phyloP scores from a whole-genome alignment of 1,284 basidiomycete genomes.

The Irpex lacteus region DNA sequence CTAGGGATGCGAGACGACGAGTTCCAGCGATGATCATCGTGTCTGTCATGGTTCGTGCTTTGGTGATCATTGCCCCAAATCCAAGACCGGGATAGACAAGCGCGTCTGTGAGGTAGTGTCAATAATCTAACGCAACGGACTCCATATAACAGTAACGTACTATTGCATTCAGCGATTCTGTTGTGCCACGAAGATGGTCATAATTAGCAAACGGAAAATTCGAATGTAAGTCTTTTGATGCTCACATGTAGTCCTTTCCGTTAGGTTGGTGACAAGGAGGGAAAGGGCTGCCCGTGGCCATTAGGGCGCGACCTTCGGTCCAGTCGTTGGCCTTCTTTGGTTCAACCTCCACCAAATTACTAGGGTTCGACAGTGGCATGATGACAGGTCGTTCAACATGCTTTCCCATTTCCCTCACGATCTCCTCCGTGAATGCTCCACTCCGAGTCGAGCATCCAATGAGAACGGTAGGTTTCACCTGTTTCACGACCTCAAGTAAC shows the following conservation, averaged over 20 bases:
- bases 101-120: constrained; percentile 44
- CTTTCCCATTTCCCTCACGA: constrained; percentile 69
- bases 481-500: constrained; percentile 68
- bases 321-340: constrained; percentile 74
- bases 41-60: constrained; percentile 64
- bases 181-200: not conserved
- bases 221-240: constrained; percentile 1
- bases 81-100: constrained; percentile 80
- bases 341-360: constrained; percentile 70
- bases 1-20: constrained; percentile 66
- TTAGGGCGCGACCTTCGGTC: constrained; percentile 72
- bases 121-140: not conserved
- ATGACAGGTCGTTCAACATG: constrained; percentile 77
- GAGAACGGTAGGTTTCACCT: constrained; percentile 67
- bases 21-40: constrained; percentile 81
- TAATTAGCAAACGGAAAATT: not conserved
- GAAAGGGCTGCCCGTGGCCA: constrained; percentile 85
- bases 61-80: constrained; percentile 66
- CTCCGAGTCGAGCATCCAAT: constrained; percentile 81
- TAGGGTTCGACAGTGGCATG: constrained; percentile 82
- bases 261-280: constrained; percentile 64
- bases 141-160: constrained; percentile 31
- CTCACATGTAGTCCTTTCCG: constrained; percentile 66
- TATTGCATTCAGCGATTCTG: constrained; percentile 35
- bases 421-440: constrained; percentile 80